Base-by-base conservation (phyloP, 345 rosid genomes). In the Syzygium jambos region DNA sequence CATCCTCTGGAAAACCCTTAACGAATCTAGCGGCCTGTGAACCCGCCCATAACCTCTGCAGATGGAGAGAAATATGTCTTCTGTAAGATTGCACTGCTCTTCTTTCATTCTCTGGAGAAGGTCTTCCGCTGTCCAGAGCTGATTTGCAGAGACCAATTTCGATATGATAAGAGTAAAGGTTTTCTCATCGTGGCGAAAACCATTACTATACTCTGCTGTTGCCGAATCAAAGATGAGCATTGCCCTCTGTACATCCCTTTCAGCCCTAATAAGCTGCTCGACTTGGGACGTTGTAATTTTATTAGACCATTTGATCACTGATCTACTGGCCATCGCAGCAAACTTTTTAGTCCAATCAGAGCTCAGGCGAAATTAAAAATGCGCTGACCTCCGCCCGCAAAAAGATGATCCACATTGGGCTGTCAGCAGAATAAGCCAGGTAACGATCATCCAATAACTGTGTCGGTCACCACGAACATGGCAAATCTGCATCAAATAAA, bases 41-140 rank as follows among this genome's bases (percentile, higher is more conserved):
- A 94, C 96, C 41, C 98, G 88, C 55, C 98, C 96, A 55, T 95
- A 95, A 52, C 94, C 98, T 92, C 96, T 92, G 85, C 96, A 95
- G 88, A 98, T 86, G 30, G 92, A 93, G 85, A 96, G 94, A 86
- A 96, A 90, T 85, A 92, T 84, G 54, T 95, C 92, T 90, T 96
- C 99, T 0, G 85, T 88, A 52, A 95, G 84, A n/a, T 52, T 86
- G 78, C 98, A 94, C 68, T 90, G 92, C 88, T 94, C 98, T 87
- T 41, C 85, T 87, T 92, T 94, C 99, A 98, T 95, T 91, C 98
- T 92, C 46, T 85, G 80, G 63, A 95, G 91, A 29, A 98, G 89
- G 87, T 94, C 95, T 90, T 96, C 98, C 4, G 98, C 98, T 27
- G 93, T 90, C 84, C 86, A 90, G 87, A 95, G 95, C 51, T 91